These are phyloP conservation scores for Forsythia suspensa DNA, from an alignment of 257 asterid species.

Conservation along the genomic window DNA sequence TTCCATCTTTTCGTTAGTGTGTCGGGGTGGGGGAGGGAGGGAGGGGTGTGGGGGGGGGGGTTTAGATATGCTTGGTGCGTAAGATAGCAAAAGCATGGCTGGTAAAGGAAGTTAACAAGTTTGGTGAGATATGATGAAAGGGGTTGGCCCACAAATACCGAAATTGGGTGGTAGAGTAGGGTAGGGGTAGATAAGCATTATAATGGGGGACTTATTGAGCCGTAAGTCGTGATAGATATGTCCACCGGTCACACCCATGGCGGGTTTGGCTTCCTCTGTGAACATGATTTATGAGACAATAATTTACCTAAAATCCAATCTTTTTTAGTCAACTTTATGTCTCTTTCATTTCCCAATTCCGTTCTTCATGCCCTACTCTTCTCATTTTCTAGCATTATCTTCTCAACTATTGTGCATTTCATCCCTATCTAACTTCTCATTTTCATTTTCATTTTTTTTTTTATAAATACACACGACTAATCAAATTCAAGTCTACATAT, in stretches of 20 bases:
- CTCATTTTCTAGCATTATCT: constrained; percentile 15
- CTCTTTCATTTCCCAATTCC: constrained; percentile 10
- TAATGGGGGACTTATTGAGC: constrained; percentile 9
- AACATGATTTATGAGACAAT: constrained; percentile 22
- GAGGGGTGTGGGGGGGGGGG: background rate
- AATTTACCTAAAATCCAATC: constrained; percentile 10
- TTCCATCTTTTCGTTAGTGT: background rate
- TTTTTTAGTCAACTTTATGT: constrained; percentile 31
- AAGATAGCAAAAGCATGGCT: constrained; percentile 34
- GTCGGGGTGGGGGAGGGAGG: too few species aligned
- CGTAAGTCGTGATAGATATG: constrained; percentile 31
- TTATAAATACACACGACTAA: too few species aligned
- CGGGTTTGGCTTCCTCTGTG: background rate
- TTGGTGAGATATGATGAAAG: constrained; percentile 41
- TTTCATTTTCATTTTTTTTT: too few species aligned
- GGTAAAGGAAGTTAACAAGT: constrained; percentile 47
- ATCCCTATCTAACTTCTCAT: background rate
- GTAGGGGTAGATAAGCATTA: constrained; percentile 30
- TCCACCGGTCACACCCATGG: background rate
- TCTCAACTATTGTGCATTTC: background rate
- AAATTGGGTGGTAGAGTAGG: background rate
- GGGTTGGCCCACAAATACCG: constrained; percentile 13
- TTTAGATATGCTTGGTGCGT: constrained; percentile 21
- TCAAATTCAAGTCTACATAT: too few species aligned
- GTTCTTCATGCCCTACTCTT: background rate